Conservation (phyloP, 371 early-diverging fungal genomes). For the Nematocida sp. region DNA sequence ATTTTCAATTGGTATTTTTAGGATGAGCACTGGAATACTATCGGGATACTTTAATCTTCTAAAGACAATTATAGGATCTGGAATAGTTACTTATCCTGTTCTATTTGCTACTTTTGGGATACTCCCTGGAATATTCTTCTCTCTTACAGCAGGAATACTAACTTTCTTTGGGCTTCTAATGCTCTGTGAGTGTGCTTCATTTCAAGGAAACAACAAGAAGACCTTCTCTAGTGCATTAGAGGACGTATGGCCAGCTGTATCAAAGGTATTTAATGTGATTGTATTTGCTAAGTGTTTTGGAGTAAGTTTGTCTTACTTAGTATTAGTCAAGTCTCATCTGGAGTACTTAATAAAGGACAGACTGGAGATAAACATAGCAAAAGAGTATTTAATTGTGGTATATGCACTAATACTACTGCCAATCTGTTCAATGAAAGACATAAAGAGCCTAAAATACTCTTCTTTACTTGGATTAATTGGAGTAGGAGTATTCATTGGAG, state of each 20-base stretch:
- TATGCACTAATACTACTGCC: constrained; percentile 55
- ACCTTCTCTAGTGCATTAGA: constrained; percentile 24
- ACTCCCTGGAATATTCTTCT: constrained; percentile 40
- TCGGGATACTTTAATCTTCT: constrained; percentile 51
- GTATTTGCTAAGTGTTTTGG: constrained; percentile 98
- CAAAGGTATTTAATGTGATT: constrained; percentile 58
- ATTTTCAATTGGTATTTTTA: too few species aligned
- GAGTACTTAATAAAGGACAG: constrained; percentile 64
- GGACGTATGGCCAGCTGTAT: constrained; percentile 4
- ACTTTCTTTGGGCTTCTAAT: constrained; percentile 46
- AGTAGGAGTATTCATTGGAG: constrained; percentile 75
- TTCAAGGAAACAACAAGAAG: background rate
- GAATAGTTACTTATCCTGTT: constrained; percentile 44
- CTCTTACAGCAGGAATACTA: constrained; percentile 1
- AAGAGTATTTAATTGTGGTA: constrained; percentile 1
- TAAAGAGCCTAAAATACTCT: constrained; percentile 87
- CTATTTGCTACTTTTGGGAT: constrained; percentile 43
- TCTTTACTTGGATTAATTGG: constrained; percentile 78
- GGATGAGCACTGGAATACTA: too few species aligned
- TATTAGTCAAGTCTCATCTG: constrained; percentile 86
- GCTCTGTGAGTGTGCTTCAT: constrained; percentile 41
- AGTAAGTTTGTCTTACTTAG: constrained; percentile 90
- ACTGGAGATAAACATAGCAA: constrained; percentile 10
- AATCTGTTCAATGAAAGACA: constrained; percentile 67
- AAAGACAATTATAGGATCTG: constrained; percentile 50